A percentile compares a stretch with the other conserved stretches of the same genome.
phyloP scores from a whole-genome alignment of 305 asterid species.

The Rubia peregrina region DNA sequence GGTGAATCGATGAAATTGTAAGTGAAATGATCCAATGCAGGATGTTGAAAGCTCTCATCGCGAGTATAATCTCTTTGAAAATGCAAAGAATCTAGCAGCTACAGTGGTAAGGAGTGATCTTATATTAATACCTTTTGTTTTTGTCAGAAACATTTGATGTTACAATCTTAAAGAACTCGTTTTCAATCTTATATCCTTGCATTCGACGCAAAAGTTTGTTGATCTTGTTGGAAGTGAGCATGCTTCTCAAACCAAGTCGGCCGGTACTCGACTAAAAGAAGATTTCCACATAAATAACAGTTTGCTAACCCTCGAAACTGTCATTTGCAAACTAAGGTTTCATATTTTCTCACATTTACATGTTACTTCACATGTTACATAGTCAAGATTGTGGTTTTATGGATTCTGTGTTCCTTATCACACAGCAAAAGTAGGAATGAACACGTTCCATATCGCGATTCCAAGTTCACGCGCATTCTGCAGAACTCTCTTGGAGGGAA shows the following conservation, averaged over 20 bases:
- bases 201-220: slow-evolving; percentile 56
- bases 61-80: too few relatives aligned
- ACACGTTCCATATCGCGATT: slow-evolving; percentile 84
- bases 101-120: too few relatives aligned
- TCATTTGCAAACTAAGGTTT: slow-evolving; percentile 88
- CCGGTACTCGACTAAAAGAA: slow-evolving; percentile 61
- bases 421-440: slow-evolving; percentile 86
- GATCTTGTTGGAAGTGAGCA: slow-evolving; percentile 99
- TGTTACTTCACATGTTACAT: background rate
- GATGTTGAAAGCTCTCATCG: too few relatives aligned
- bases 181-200: background rate
- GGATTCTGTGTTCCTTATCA: background rate
- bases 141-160: too few relatives aligned
- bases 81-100: too few relatives aligned
- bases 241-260: slow-evolving; percentile 34
- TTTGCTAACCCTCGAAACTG: slow-evolving; percentile 84
- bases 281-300: slow-evolving; percentile 94
- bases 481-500: slow-evolving; percentile 35
- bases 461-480: slow-evolving; percentile 89
- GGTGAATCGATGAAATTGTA: too few relatives aligned
- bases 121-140: too few relatives aligned
- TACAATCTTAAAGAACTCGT: background rate
- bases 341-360: background rate
- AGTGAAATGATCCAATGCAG: too few relatives aligned
- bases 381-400: background rate